Base-by-base conservation (phyloP, 345 rosid species). In the Mangifera indica region DNA sequence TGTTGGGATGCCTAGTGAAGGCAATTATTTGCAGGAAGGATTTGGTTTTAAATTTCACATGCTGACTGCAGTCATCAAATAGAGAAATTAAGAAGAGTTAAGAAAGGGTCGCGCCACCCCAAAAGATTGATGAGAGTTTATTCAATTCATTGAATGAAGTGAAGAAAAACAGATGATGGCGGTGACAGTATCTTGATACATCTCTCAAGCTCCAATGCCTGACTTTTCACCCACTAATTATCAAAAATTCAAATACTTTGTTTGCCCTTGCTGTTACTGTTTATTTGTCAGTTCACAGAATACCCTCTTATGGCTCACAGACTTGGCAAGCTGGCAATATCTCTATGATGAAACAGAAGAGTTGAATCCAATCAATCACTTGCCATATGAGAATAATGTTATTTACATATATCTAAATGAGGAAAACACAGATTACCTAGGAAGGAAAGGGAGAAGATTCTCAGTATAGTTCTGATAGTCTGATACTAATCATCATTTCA, bases 111-210 rank as follows among this genome's bases (percentile, higher is more conserved):
- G n/a, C n/a, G n/a, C n/a, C n/a, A n/a, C n/a, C n/a, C n/a, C n/a
- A n/a, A n/a, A n/a, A n/a, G n/a, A n/a, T n/a, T 29, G 32, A 29
- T 29, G 32, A 46, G 13, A 46, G 13, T 37, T 34, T 34, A 34
- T 20, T 5, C 63, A n/a, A 46, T 20, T 46, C 66, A 49, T 60
- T 60, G 74, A 49, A n/a, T 10, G n/a, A 60, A 60, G 67, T 3
- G 65, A 61, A 17, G 63, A 26, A 12, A 32, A 29, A 55, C 8
- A 13, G 14, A 26, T 14, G 65, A 24, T 74, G 81, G 78, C 75
- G 78, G 76, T 74, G 78, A 71, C 76, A 70, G 66, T 74, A 6
- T 37, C 40, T 29, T 29, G 32, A 29, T 29, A 29, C 3, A 3
- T 29, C 11, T 44, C 34, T 18, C 72, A 17, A 71, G 29, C 51